Conservation (phyloP, 176 grass and related monocot species). For the Saccharum officinarum region DNA sequence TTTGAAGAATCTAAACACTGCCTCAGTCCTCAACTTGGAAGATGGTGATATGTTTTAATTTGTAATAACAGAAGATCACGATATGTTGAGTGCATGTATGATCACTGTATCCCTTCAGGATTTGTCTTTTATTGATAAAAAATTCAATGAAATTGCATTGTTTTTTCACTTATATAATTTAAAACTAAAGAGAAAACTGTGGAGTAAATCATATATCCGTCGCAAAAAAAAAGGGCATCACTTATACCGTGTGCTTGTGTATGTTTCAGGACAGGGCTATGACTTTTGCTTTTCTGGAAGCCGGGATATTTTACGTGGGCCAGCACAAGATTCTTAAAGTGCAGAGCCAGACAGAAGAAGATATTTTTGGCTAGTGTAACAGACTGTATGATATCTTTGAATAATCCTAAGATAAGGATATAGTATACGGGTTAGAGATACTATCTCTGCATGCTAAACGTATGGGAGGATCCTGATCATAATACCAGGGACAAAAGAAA, state of each 20-base stretch:
- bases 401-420: slow-evolving; percentile 26
- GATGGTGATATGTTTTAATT: not conserved
- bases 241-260: not conserved
- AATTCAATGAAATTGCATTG: not conserved
- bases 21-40: no score
- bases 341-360: not conserved
- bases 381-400: slow-evolving; percentile 20
- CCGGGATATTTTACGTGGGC: not conserved
- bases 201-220: not conserved
- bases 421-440: slow-evolving; percentile 17
- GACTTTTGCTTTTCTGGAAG: not conserved
- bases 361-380: slow-evolving; percentile 41
- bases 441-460: slow-evolving; percentile 7
- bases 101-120: not conserved
- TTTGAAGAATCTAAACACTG: no score
- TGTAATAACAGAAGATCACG: not conserved
- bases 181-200: not conserved
- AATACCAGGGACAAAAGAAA: slow-evolving; percentile 25
- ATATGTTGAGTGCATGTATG: not conserved
- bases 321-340: slow-evolving; percentile 20
- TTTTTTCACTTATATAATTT: not conserved
- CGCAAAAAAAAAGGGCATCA: not conserved
- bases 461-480: slow-evolving; percentile 32
- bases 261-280: not conserved
- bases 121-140: not conserved